Conservation (phyloP, 352 stramenopile genomes). For the Aphanomyces euteiches region DNA sequence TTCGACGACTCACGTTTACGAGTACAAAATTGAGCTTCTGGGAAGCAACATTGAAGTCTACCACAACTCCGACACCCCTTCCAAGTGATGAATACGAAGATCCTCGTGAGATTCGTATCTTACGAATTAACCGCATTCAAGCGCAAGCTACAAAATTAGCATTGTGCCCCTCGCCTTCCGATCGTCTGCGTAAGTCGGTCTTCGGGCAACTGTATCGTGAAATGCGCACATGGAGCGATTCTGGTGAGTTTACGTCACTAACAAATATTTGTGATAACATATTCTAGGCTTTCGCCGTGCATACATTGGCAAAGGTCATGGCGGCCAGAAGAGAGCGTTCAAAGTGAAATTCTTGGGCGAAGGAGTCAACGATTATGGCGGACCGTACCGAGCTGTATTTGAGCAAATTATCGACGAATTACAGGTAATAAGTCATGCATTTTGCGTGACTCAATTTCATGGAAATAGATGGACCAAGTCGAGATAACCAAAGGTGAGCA, state of each 20-base stretch:
- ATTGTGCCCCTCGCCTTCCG: conserved; percentile 77
- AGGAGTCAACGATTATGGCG: conserved; percentile 98
- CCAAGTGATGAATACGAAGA: conserved; percentile 99
- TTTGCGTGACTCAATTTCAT: not conserved
- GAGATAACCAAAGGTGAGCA: conserved; percentile 82
- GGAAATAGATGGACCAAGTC: conserved; percentile 71
- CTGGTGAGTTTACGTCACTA: conserved; percentile 33
- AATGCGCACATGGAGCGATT: conserved; percentile 92
- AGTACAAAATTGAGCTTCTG: conserved; percentile 93
- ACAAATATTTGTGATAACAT: not conserved
- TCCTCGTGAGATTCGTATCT: conserved; percentile 95
- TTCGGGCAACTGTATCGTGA: conserved; percentile 98
- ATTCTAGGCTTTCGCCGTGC: conserved; percentile 87
- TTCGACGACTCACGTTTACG: conserved; percentile 83
- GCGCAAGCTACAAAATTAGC: conserved; percentile 85
- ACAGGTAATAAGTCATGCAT: conserved; percentile 37
- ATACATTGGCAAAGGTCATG: conserved; percentile 97
- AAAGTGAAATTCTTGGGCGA: conserved; percentile 99
- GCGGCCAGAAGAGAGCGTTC: conserved; percentile 96
- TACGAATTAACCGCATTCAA: conserved; percentile 97
- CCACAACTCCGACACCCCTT: conserved; percentile 94
- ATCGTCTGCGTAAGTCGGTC: conserved; percentile 89
- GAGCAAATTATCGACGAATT: conserved; percentile 95
- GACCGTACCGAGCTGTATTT: conserved; percentile 97
- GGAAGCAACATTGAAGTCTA: conserved; percentile 91